Base-by-base conservation (phyloP, 2,329 filamentous ascomycete species). In the Akanthomyces lecanii region DNA sequence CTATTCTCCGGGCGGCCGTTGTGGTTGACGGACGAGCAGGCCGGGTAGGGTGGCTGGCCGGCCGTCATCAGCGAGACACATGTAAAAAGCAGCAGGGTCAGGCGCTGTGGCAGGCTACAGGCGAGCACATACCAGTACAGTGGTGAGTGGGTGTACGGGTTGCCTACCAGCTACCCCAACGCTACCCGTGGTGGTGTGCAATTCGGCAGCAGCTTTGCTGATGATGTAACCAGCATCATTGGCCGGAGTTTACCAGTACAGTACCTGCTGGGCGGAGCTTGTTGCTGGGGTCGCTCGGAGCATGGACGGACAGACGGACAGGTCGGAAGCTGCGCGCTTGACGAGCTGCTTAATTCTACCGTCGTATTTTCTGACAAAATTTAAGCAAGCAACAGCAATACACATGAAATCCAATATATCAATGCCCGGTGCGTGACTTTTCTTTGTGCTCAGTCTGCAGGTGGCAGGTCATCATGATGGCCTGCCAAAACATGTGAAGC, bases 401-500 rank as follows among this genome's bases (percentile, higher is more conserved):
- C 7, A 7, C 25, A 28, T 30, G 14, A 28, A 28, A 50, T 18
- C 30, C 23, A 50, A 28, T 25, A 12, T 23, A 50, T 50, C 23
- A 50, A 25, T 5, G 21, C 21, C 25, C 6, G 6, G 23, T 14
- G 12, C 23, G 8, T 30, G 12, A 25, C 23, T 12, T 14, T 50
- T 14, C 25, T 5, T 8, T 50, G 10, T 16, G 5, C 21, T 21
- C 21, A 21, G 21, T 21, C 21, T 21, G 21, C 21, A 21, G 21
- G 21, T 21, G 21, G 21, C 21, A 21, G 21, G 12, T 30, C 28
- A 30, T 6, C 28, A 30, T 30, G 4, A 30, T 30, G 28, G 28
- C 28, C 10, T 4, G 50, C 28, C 50, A 51, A 53, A 61, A 61
- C 59, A 61, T 61, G 59, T 61, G 59, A 61, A 61, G 50, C 59